Base-by-base conservation (phyloP, 441 rosid genomes). In the Lepidium campestre region DNA sequence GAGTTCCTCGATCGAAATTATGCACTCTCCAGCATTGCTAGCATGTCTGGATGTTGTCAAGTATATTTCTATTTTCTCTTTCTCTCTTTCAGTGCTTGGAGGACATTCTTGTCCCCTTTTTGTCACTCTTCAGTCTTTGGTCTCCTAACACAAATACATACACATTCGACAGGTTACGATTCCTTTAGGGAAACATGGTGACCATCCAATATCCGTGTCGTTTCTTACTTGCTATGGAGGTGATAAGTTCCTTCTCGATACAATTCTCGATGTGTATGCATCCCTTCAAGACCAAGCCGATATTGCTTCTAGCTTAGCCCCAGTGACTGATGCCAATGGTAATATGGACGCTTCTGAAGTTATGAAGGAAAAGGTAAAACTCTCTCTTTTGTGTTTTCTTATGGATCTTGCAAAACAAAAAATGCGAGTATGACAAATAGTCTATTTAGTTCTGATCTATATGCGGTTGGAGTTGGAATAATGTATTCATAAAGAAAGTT, bases 31-130 rank as follows among this genome's bases (percentile, higher is more conserved):
- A 82, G 93, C 81, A 83, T 93, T 62, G 85, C 97, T 27, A 90
- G 95, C 85, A 78, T 90, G 93, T 90, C 99, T 41, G 97, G 99
- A 8, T 88, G 99, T 74, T 90, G 99, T 78, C 95, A 93, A 89
- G 99, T 89, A 77, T 60, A 17, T 56, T 65, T 12, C 17, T 39
- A 17, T 37, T 69, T 56, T 32, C 22, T 27, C 45, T 63, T 36
- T 63, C 23, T 49, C 71, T 4, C 50, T 37, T 69, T 15, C 25
- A 56, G 17, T 49, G 17, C 14, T 45, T 29, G 36, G 15, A 45
- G 37, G 9, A 73, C 57, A n/a, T 4, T 60, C 17, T 39, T 40
- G 34, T 71, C 39, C 20, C 8, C 5, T 37, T 34, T 17, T 55
- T 25, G 10, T 45, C 12, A 39, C 23, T 35, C 68, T 35, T 65